These are phyloP conservation scores for Stropharia rugosoannulata DNA, from an alignment of 768 basidiomycete genomes.

Conservation along the genomic window DNA sequence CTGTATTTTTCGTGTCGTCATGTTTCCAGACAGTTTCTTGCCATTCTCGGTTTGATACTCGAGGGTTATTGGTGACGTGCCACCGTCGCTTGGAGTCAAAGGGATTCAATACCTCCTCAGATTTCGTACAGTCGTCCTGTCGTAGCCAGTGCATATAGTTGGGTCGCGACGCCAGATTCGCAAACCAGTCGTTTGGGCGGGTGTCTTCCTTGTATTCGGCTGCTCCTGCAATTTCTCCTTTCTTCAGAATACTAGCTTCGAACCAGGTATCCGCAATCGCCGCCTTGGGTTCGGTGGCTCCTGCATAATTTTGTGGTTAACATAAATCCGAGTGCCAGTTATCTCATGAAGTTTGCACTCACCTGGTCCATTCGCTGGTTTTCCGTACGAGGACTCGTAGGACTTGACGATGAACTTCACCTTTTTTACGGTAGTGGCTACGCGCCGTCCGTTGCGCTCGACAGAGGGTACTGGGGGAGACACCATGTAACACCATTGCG, in stretches of 20 bases:
- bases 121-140: slow-evolving; percentile 5
- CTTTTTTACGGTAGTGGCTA: slow-evolving; percentile 22
- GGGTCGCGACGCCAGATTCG: slow-evolving; percentile 15
- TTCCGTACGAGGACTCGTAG: slow-evolving; percentile 21
- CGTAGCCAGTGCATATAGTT: slow-evolving; percentile 18
- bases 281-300: not conserved
- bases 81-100: slow-evolving; percentile 18
- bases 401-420: slow-evolving; percentile 22
- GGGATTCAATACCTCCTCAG: slow-evolving; percentile 10
- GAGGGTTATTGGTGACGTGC: slow-evolving; percentile 16
- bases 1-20: not conserved
- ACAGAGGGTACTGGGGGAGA: slow-evolving; percentile 20
- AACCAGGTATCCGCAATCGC: slow-evolving; percentile 19
- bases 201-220: slow-evolving; percentile 9
- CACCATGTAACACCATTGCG: slow-evolving; percentile 26
- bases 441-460: slow-evolving; percentile 7
- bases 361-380: slow-evolving; percentile 8
- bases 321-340: not conserved
- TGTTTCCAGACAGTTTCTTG: slow-evolving; percentile 16
- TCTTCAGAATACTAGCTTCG: slow-evolving; percentile 21
- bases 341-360: not conserved
- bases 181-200: slow-evolving; percentile 21
- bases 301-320: not conserved
- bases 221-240: slow-evolving; percentile 3
- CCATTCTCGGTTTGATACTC: slow-evolving; percentile 6